A percentile compares a stretch with the other conserved stretches of the same genome.
Evolutionary conservation across 345 rosid genomes (phyloP).

Genomic region (Balakata baccata): DNA sequence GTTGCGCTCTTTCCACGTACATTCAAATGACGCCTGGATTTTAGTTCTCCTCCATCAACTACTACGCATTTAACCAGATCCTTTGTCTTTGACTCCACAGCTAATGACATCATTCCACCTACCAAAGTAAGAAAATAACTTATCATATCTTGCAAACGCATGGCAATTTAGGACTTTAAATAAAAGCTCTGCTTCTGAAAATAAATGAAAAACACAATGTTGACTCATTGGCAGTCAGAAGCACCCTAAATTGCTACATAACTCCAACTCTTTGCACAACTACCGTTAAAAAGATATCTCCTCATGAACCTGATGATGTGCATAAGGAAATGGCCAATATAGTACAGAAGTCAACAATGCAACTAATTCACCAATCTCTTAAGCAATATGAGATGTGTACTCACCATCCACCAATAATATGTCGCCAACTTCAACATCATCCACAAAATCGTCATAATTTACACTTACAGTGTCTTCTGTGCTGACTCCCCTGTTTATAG

Average conservation of each 20-base stretch:
- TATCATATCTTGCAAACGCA: constrained; percentile 9
- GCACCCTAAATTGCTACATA: not conserved
- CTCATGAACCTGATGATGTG: not conserved
- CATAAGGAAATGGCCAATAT: not conserved
- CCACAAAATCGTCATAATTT: constrained; percentile 86
- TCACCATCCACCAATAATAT: constrained; percentile 87
- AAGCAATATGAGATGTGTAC: constrained; percentile 12
- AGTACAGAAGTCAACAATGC: not conserved
- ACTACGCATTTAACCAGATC: constrained; percentile 74
- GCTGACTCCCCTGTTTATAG: constrained; percentile 74
- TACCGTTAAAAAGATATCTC: not conserved
- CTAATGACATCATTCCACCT: constrained; percentile 99
- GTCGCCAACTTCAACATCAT: constrained; percentile 86
- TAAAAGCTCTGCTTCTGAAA: not conserved
- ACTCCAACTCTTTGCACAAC: not conserved
- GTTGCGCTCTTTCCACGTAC: constrained; percentile 97
- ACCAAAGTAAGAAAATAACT: constrained; percentile 20
- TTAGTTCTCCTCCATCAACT: constrained; percentile 89
- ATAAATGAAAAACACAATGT: not conserved
- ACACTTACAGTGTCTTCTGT: constrained; percentile 80
- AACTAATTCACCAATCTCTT: not conserved
- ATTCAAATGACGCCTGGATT: constrained; percentile 94
- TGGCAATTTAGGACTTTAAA: not conserved
- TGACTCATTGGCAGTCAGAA: not conserved
- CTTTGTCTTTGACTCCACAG: constrained; percentile 71